Evolutionary conservation across 495 filamentous ascomycete species (phyloP).

Genomic region (Xylaria sp.): DNA sequence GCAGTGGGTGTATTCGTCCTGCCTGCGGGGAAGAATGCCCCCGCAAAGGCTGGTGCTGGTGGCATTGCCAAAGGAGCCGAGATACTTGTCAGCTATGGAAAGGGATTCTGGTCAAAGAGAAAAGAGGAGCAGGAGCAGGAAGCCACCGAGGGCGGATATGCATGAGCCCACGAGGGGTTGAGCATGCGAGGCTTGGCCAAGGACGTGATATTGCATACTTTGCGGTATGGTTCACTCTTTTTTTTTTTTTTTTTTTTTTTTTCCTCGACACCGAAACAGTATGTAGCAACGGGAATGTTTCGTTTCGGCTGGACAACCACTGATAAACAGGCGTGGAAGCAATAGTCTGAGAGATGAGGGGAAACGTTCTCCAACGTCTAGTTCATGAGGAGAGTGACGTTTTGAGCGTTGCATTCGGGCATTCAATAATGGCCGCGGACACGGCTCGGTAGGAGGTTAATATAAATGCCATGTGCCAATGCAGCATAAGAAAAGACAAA

Average conservation of each 20-base stretch:
- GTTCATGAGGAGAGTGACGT: constrained; percentile 13
- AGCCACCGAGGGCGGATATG: neutral
- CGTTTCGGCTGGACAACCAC: constrained; percentile 3
- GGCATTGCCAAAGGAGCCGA: constrained; percentile 63
- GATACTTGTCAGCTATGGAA: constrained; percentile 72
- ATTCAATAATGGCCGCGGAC: constrained; percentile 21
- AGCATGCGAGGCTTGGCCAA: neutral
- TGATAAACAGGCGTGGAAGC: neutral
- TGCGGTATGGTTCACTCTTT: neutral
- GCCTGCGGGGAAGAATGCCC: constrained; percentile 58
- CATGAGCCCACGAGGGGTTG: constrained; percentile 4
- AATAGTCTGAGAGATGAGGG: constrained; percentile 4
- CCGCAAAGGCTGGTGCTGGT: constrained; percentile 48
- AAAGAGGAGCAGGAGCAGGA: constrained; percentile 14
- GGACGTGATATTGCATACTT: neutral
- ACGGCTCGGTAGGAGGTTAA: constrained; percentile 26
- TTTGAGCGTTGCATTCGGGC: constrained; percentile 18
- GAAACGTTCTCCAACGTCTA: neutral
- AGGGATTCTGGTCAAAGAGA: constrained; percentile 66
- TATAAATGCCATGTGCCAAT: constrained; percentile 28
- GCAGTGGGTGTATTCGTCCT: constrained; percentile 67
- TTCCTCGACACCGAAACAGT: neutral
- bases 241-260: neutral
- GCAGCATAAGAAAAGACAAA: constrained; percentile 7
- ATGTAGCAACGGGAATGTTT: neutral